Evolutionary conservation across 2,329 filamentous ascomycete genomes (phyloP).

Genomic region (Penicillium sp.): DNA sequence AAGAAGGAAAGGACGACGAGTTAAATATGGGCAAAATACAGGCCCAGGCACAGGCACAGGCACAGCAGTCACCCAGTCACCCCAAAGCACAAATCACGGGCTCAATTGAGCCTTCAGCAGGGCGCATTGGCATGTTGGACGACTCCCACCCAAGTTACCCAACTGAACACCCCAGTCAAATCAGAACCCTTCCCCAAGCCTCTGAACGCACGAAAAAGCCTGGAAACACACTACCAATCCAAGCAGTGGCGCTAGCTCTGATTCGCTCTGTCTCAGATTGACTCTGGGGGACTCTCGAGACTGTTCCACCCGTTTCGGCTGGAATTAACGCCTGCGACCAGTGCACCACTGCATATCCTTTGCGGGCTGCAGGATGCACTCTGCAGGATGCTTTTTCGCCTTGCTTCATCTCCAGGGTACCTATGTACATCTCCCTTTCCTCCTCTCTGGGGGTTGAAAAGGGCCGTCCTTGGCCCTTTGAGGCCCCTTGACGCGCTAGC

Average conservation of each 20-base stretch:
- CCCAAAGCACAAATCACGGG: too few relatives aligned
- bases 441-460: too few relatives aligned
- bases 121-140: constrained; percentile 5
- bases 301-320: background rate
- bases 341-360: background rate
- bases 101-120: background rate
- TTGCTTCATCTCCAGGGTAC: background rate
- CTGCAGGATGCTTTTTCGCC: background rate
- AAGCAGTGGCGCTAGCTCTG: constrained; percentile 1
- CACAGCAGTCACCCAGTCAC: background rate
- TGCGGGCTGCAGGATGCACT: background rate
- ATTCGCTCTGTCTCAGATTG: constrained; percentile 23
- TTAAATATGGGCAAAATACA: constrained; percentile 4
- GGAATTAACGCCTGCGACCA: background rate
- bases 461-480: background rate
- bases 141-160: background rate
- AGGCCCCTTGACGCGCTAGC: background rate
- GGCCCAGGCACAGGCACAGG: background rate
- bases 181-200: background rate
- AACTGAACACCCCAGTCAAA: background rate
- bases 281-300: background rate
- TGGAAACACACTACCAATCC: background rate
- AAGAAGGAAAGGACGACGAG: background rate
- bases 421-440: background rate
- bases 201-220: background rate